Evolutionary conservation across 257 asterid species (phyloP).

Genomic region (Pogostemon cablin): DNA sequence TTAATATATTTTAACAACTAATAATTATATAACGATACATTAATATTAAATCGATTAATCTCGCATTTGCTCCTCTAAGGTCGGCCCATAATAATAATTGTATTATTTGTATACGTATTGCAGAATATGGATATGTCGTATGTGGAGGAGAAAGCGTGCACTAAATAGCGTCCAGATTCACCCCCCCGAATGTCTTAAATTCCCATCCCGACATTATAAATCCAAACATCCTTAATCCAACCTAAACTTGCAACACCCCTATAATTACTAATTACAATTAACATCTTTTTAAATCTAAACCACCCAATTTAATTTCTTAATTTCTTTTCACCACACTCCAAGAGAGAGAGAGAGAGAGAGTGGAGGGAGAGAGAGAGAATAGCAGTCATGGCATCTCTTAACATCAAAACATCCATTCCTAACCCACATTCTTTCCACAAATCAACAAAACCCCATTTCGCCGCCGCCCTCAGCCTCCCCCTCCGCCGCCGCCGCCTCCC

Average conservation of each 20-base stretch:
- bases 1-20: too few relatives aligned
- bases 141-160: not conserved
- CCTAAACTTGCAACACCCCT: not conserved
- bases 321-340: slow-evolving; percentile 2
- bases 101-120: not conserved
- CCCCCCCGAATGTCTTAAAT: slow-evolving; percentile 8
- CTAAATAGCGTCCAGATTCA: slow-evolving; percentile 33
- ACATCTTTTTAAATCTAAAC: not conserved
- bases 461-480: slow-evolving; percentile 35
- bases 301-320: not conserved
- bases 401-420: slow-evolving; percentile 46
- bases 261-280: not conserved
- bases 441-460: slow-evolving; percentile 42
- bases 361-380: slow-evolving; percentile 29
- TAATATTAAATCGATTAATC: too few relatives aligned
- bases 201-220: slow-evolving; percentile 21
- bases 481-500: slow-evolving; percentile 31
- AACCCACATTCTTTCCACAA: slow-evolving; percentile 36
- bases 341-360: not conserved
- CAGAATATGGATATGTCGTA: not conserved
- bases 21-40: too few relatives aligned
- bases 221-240: slow-evolving; percentile 20
- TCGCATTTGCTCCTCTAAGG: too few relatives aligned
- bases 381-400: slow-evolving; percentile 77
- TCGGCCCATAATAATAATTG: too few relatives aligned